phyloP scores from a whole-genome alignment of 1,284 basidiomycete species.

The Xerocomus minutiporus region DNA sequence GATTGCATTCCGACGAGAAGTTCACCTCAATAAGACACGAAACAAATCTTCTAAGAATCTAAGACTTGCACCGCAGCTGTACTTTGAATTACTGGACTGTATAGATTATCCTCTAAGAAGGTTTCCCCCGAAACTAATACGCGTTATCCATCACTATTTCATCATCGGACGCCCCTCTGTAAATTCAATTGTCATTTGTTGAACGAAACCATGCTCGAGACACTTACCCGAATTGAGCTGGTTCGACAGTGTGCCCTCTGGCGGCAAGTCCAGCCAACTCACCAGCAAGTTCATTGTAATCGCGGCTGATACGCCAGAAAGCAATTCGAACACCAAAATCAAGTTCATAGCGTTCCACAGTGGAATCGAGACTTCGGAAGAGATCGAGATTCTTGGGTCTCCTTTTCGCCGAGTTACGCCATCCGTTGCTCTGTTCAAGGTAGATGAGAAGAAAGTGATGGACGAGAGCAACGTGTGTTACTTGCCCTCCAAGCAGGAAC shows the following conservation, averaged over 20 bases:
- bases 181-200: background rate
- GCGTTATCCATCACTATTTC: too few species aligned
- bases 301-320: slow-evolving; percentile 14
- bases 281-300: slow-evolving; percentile 14
- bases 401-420: slow-evolving; percentile 8
- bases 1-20: too few species aligned
- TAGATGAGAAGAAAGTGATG: background rate
- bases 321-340: slow-evolving; percentile 7
- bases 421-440: slow-evolving; percentile 7
- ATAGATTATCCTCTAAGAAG: too few species aligned
- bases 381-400: slow-evolving; percentile 19
- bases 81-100: too few species aligned
- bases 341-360: slow-evolving; percentile 6
- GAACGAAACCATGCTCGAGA: background rate
- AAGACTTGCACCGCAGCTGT: too few species aligned
- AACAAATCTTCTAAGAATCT: too few species aligned
- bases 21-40: too few species aligned
- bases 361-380: slow-evolving; percentile 11
- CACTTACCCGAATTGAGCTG: background rate
- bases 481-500: slow-evolving; percentile 14
- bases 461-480: background rate
- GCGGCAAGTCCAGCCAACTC: slow-evolving; percentile 9
- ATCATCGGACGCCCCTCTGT: background rate
- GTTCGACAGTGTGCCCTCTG: background rate
- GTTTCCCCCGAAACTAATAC: too few species aligned